These are phyloP conservation scores for Poa pratensis DNA, from an alignment of 176 grass and related monocot species.

Conservation along the genomic window DNA sequence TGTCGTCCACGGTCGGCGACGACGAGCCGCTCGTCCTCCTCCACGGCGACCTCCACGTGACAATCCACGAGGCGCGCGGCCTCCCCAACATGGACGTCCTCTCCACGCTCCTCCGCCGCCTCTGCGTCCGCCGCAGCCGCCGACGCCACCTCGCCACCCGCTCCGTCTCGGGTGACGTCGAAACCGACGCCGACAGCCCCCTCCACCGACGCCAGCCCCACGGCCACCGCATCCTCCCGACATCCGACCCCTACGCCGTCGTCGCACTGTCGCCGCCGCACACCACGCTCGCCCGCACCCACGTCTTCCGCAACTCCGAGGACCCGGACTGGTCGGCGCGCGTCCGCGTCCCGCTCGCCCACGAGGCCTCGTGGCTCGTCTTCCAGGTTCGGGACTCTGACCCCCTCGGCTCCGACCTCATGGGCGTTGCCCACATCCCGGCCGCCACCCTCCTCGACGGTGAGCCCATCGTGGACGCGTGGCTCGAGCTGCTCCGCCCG, in stretches of 20 bases:
- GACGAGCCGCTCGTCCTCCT: conserved; percentile 33
- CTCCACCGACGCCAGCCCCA: conserved; percentile 5
- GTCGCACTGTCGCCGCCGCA: conserved; percentile 32
- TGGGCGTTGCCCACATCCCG: conserved; percentile 55
- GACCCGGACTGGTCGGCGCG: conserved; percentile 46
- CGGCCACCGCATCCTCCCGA: conserved; percentile 19
- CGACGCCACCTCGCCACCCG: not conserved
- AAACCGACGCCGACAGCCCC: not conserved
- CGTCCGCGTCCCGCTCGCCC: conserved; percentile 68
- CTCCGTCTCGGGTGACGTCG: not conserved
- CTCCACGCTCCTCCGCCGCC: conserved; percentile 58
- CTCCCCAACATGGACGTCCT: conserved; percentile 87
- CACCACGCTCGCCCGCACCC: conserved; percentile 68
- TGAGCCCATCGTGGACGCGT: not conserved
- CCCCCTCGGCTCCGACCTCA: conserved; percentile 71
- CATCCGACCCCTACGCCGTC: conserved; percentile 66
- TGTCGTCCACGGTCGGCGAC: not conserved
- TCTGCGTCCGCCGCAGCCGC: conserved; percentile 39
- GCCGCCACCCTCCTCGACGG: conserved; percentile 5
- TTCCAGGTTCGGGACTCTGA: conserved; percentile 79
- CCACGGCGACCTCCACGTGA: conserved; percentile 75
- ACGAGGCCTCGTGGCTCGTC: conserved; percentile 36
- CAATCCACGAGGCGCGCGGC: conserved; percentile 53
- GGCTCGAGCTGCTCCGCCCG: conserved; percentile 40
- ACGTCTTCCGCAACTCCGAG: conserved; percentile 68